Percentiles rank a stretch among this genome's conserved stretches.
These are phyloP conservation scores for Euphorbia celastroides DNA, from an alignment of 441 rosid genomes.

Conservation along the genomic window DNA sequence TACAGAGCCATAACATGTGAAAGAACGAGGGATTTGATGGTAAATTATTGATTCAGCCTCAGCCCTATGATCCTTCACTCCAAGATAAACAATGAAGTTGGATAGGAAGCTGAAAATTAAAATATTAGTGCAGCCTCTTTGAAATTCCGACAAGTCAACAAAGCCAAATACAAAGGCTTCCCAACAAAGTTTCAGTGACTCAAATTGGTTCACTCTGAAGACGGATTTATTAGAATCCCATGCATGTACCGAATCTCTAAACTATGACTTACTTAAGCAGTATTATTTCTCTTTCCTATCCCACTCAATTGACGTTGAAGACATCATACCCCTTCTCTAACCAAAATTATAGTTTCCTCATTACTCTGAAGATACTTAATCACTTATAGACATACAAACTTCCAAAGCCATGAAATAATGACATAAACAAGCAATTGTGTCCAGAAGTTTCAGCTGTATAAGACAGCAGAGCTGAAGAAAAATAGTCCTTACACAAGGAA, in stretches of 20 bases:
- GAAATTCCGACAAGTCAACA: neutral
- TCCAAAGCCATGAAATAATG: neutral
- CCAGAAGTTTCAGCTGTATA: neutral
- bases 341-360: neutral
- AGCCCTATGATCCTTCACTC: neutral
- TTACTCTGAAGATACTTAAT: neutral
- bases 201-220: slow-evolving; percentile 1
- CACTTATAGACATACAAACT: neutral
- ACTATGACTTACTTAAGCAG: neutral
- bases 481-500: neutral
- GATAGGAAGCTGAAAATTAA: neutral
- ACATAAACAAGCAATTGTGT: neutral
- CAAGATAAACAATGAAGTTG: neutral
- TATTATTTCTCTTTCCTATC: neutral
- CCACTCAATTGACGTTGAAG: neutral
- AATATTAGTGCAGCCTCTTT: neutral
- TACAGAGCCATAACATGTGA: neutral
- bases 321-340: neutral
- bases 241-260: neutral
- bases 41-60: neutral
- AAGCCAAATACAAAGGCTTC: neutral
- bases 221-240: neutral
- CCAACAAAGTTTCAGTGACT: neutral
- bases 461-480: neutral
- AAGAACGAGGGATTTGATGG: neutral